Percentiles rank a stretch among this genome's conserved stretches.
These are phyloP conservation scores for Cercospora sp. DNA, from an alignment of 2,329 filamentous ascomycete genomes.

Conservation along the genomic window DNA sequence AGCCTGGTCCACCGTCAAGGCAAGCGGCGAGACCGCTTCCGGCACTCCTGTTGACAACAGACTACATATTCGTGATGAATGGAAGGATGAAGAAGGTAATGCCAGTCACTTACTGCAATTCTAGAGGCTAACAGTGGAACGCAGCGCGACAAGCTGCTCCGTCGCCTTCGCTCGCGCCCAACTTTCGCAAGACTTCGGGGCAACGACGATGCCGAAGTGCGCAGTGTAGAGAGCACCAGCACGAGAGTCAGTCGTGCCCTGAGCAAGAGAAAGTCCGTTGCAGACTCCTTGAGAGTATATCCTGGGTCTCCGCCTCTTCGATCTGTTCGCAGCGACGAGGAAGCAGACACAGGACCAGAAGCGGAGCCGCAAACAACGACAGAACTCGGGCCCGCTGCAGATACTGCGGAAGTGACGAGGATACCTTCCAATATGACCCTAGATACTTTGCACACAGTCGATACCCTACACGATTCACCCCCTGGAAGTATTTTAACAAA, in stretches of 20 bases:
- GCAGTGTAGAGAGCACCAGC: slow-evolving; percentile 8
- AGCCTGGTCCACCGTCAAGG: neutral
- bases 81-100: neutral
- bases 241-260: slow-evolving; percentile 14
- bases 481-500: slow-evolving; percentile 9
- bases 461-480: slow-evolving; percentile 3
- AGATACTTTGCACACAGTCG: neutral
- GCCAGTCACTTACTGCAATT: neutral
- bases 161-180: neutral
- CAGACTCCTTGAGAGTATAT: slow-evolving; percentile 19
- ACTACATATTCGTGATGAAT: neutral
- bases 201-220: slow-evolving; percentile 4
- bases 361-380: neutral
- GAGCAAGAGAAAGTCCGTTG: slow-evolving; percentile 7
- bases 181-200: neutral
- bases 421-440: slow-evolving; percentile 2
- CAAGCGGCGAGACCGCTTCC: neutral
- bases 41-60: neutral
- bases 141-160: slow-evolving; percentile 3
- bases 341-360: neutral
- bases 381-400: neutral
- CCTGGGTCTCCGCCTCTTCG: neutral
- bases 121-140: neutral
- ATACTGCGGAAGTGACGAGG: neutral
- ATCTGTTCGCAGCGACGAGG: neutral